phyloP scores from a whole-genome alignment of 306 rosid genomes.

The Acacia acuminata region DNA sequence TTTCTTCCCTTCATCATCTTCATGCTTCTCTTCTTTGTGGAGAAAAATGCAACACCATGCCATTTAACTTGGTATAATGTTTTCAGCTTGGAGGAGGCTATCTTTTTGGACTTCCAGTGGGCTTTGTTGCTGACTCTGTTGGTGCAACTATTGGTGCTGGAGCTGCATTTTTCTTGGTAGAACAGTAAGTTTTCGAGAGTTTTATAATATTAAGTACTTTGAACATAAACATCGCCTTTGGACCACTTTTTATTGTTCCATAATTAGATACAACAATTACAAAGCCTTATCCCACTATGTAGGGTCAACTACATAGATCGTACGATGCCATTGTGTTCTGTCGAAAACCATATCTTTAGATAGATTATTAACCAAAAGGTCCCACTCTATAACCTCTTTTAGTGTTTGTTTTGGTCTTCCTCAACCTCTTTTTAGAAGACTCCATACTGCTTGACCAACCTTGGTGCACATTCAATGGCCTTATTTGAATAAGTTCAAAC shows the following conservation, averaged over 20 bases:
- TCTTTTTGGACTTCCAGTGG: constrained; percentile 84
- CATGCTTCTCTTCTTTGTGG: constrained; percentile 2
- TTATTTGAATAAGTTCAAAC: too few relatives aligned
- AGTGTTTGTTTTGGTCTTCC: too few relatives aligned
- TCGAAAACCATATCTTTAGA: too few relatives aligned
- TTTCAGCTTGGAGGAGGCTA: constrained; percentile 94
- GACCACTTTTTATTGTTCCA: constrained; percentile 6
- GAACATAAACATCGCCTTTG: background rate
- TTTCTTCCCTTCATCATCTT: background rate
- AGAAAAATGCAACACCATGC: background rate
- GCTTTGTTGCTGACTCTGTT: constrained; percentile 81
- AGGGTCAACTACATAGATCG: too few relatives aligned
- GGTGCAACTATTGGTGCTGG: constrained; percentile 88
- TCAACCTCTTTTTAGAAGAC: too few relatives aligned
- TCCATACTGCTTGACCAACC: too few relatives aligned
- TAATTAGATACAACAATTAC: background rate
- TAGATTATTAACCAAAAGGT: too few relatives aligned
- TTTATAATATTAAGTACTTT: background rate
- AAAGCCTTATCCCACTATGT: too few relatives aligned
- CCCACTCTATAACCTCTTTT: too few relatives aligned
- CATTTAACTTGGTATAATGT: constrained; percentile 15
- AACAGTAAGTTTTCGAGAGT: constrained; percentile 58
- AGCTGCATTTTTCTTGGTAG: constrained; percentile 87
- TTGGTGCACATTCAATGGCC: too few relatives aligned
- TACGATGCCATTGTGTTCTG: too few relatives aligned